Base-by-base conservation (phyloP, 179 eudicot species). In the Silene noctiflora region DNA sequence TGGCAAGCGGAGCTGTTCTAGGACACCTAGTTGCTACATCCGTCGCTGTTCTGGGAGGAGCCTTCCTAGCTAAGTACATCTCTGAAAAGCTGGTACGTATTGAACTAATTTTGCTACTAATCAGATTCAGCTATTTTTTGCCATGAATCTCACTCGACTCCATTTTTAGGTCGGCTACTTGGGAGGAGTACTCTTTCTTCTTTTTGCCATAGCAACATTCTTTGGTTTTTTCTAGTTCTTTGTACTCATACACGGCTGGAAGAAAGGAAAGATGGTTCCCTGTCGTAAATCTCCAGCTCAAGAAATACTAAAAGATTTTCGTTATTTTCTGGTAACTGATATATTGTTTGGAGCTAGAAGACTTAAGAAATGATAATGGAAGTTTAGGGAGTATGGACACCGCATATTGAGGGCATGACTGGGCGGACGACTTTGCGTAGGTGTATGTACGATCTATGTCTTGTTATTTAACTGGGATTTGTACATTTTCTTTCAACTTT, bases 1-100 rank as follows among this genome's bases (percentile, higher is more conserved):
- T 94, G 22, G 97, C 97, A 60, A 89, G 96, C 73, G 98, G 98
- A 78, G 98, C 98, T 79, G 87, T 92, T 77, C 80, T 79, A 25
- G 98, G 98, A 19, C 98, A 94, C 77, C 82, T 94, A 66, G 81
- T 85, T 56, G 98, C 98, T 70, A 94, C 98, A 61, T 84, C 81
- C 3, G 69, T 92, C 4, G 97, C 98, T 20, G 81, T 91, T 82
- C 76, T 92, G 11, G 98, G 98, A 65, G 98, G 98, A 76, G 90
- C 91, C 55, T 83, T 94, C 83, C 95, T 94, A 13, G 96, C 98
- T 51, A 89, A 87, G 29, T 92, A 89, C 87, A 94, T 94, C 56
- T 94, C 98, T 42, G 97, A 92, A 80, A 94, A 94, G 79, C 83
- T 91, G 96, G 98, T 92, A 83, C 0, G 81, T 73, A 16, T 62